Conservation (phyloP, 371 early-diverging fungal genomes). For the Zopfochytrium polystomum region DNA sequence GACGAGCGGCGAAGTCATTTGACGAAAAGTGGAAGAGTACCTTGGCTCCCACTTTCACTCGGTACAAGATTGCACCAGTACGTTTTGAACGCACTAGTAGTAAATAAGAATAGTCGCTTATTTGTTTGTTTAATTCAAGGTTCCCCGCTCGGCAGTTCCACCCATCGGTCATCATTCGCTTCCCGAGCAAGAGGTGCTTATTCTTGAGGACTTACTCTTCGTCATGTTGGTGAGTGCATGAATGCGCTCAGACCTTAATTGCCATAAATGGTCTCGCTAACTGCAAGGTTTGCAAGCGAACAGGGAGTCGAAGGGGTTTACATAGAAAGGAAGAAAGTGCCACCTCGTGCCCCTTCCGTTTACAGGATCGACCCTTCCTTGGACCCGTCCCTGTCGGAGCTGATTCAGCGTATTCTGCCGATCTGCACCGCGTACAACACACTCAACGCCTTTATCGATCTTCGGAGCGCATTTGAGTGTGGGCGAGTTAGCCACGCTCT, state of each 20-base stretch:
- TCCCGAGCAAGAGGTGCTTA: constrained; percentile 68
- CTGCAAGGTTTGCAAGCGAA: neutral
- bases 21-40: too few relatives aligned
- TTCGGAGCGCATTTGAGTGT: constrained; percentile 70
- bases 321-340: constrained; percentile 23
- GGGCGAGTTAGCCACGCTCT: constrained; percentile 91
- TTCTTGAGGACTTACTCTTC: constrained; percentile 84
- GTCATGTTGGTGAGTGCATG: constrained; percentile 67
- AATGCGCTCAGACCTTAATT: neutral
- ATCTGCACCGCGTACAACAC: constrained; percentile 69
- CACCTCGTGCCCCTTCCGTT: neutral
- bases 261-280: neutral
- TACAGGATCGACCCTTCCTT: constrained; percentile 12
- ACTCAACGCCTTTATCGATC: constrained; percentile 69
- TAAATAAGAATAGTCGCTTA: too few relatives aligned
- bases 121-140: too few relatives aligned
- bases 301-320: constrained; percentile 85
- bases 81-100: too few relatives aligned
- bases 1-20: too few relatives aligned
- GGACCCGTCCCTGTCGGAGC: constrained; percentile 74
- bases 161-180: constrained; percentile 16
- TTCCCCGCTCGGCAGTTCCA: neutral
- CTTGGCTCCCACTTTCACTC: too few relatives aligned
- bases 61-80: too few relatives aligned
- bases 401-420: constrained; percentile 73